Conservation (phyloP, 805 yeast genomes). For the Yarrowia osloensis region DNA sequence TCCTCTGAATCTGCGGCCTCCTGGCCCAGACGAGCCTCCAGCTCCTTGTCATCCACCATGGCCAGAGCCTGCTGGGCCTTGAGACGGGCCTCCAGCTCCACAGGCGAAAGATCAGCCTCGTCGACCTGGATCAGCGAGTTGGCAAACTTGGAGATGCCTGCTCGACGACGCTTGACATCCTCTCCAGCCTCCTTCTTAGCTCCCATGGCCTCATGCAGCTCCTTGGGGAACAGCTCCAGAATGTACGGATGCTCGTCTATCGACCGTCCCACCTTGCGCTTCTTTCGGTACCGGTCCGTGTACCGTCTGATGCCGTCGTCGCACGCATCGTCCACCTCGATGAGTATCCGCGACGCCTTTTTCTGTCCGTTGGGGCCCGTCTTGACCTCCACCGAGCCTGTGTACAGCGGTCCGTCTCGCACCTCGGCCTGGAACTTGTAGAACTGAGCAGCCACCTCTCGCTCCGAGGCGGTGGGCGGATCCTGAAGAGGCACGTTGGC, state of each 20-base stretch:
- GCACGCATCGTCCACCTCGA: conserved; percentile 28
- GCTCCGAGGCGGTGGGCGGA: conserved; percentile 33
- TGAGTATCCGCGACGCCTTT: conserved; percentile 22
- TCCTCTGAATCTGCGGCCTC: conserved; percentile 46
- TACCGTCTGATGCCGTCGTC: conserved; percentile 77
- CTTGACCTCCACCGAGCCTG: conserved; percentile 34
- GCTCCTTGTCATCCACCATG: conserved; percentile 28
- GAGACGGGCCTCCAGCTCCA: conserved; percentile 45
- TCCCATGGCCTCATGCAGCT: conserved; percentile 72
- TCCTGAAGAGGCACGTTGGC: conserved; percentile 36
- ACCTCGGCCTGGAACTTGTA: conserved; percentile 35
- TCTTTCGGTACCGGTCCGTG: conserved; percentile 75
- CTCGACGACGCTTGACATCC: conserved; percentile 45
- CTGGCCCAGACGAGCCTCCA: conserved; percentile 36
- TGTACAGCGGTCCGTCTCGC: conserved; percentile 39
- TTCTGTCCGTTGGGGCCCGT: conserved; percentile 7
- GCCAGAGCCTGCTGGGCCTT: conserved; percentile 33
- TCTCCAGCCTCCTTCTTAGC: conserved; percentile 53
- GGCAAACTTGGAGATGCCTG: conserved; percentile 45
- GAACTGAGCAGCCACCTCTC: conserved; percentile 37
- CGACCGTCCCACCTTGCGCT: conserved; percentile 67
- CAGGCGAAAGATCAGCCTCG: conserved; percentile 38
- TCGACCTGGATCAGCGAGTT: conserved; percentile 45
- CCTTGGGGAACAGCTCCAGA: conserved; percentile 71
- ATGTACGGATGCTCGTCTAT: conserved; percentile 78